Evolutionary conservation across 108 stramenopile genomes (phyloP), one percentile per base, ranked within the genome.

Genomic region (Ochromonas danica): DNA sequence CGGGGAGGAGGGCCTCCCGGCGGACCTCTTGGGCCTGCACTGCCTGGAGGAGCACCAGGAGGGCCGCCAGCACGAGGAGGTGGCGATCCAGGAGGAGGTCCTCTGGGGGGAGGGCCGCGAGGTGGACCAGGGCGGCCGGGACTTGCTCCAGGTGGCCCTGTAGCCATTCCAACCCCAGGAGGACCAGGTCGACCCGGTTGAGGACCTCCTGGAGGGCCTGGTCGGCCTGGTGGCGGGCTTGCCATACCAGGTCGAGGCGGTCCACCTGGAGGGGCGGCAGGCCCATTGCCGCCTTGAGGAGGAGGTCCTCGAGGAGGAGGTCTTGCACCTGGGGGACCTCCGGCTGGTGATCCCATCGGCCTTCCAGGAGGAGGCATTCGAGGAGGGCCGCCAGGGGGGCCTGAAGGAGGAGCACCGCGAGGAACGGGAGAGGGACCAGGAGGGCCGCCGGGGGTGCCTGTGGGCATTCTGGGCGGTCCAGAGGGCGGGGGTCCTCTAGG

Each of bases 21-120:
- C 6, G 84, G 81, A 0, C 81, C 82, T 71, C 81, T 65, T 14
- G 84, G 83, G 3, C 83, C 83, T 25, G 62, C 27, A 71, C 80
- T 78, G 39, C 79, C 38, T n/a, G 84, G 81, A 0, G 81, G 81
- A 6, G 71, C 1, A 39, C 79, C 81, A 39, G 31, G 61, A 75
- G 40, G 27, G 3, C 31, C 36, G 28, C 36, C 31, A 67, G 31
- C 63, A 35, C 10, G 63, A 35, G 36, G 72, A 65, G 71, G 71
- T 31, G 78, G 86, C 80, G 39, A 70, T 10, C 81, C 83, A 31
- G 80, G 84, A 0, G 85, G 85, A 22, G 84, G 77, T 0, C 85
- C 84, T 27, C 80, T 78, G 1, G 85, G 86, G 35, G 85, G 78
- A 6, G 67, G 60, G 0, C 84, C 79, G 40, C 60, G 71, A 40